Base-by-base conservation (phyloP, 2,329 filamentous ascomycete species). In the Purpureocillium takamizusanense region DNA sequence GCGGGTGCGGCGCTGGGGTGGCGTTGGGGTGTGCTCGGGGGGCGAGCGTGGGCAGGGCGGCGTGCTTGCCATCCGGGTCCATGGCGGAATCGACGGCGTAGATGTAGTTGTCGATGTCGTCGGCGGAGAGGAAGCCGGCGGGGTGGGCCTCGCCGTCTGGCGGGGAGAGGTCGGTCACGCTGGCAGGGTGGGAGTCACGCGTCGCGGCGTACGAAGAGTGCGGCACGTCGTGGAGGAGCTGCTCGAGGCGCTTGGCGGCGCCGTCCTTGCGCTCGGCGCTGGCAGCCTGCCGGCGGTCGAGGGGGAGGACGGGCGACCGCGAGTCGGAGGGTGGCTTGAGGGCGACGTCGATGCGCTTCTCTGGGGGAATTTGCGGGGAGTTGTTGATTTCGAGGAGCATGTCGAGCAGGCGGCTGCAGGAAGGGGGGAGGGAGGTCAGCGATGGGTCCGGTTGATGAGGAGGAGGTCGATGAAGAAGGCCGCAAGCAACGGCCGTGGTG, bases 301-400 rank as follows among this genome's bases (percentile, higher is more conserved):
- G 42, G 27, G 56, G 52, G 15, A 61, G 48, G 32, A 42, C 45
- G 9, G 47, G 47, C 8, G 55, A 52, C n/a, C 60, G 60, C 17
- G 59, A 46, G 39, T 70, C 63, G 13, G 66, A 59, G 10, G 64
- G 59, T 3, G 66, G 61, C 32, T 67, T 60, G 7, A 74, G 58
- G 36, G 67, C 69, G 41, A 95, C 66, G 52, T 90, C 81, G 63
- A 87, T 82, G 50, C 85, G 83, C 52, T 83, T 78, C 41, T 81
- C 73, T 21, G 78, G 67, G 10, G 86, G 79, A 33, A 97, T 79
- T 56, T 92, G 85, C 15, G 82, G 70, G 32, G 79, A 84, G 37
- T 85, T 79, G 64, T 98, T 98, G 64, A 95, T 75, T 54, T 95
- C 89, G 44, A 94, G 72, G 27, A 97, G 76, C 10, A 95, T 67